Evolutionary conservation across 2,329 filamentous ascomycete species (phyloP).

Genomic region (Colletotrichum tropicale): DNA sequence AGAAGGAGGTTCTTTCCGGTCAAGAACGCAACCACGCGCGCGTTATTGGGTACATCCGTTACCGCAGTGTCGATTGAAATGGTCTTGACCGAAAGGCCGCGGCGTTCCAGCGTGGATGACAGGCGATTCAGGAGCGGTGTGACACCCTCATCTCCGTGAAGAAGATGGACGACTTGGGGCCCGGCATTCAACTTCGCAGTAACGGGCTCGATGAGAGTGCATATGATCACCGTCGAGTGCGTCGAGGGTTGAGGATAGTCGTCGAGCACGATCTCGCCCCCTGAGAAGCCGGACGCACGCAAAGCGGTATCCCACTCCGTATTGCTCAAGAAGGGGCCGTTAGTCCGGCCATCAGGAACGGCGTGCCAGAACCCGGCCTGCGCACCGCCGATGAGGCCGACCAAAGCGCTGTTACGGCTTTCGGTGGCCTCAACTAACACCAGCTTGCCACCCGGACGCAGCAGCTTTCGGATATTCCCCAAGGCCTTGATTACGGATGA

Average conservation of each 20-base stretch:
- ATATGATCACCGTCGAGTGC: not conserved
- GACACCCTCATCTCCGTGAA: not conserved
- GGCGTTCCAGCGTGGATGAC: not conserved
- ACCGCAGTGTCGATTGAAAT: not conserved
- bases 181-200: not conserved
- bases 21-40: not conserved
- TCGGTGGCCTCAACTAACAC: slow-evolving; percentile 30
- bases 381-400: not conserved
- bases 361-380: not conserved
- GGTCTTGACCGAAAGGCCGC: not conserved
- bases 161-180: not conserved
- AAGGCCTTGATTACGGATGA: slow-evolving; percentile 26
- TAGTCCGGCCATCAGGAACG: not conserved
- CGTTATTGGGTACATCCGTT: not conserved
- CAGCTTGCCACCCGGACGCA: slow-evolving; percentile 33
- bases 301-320: not conserved
- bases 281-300: not conserved
- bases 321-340: not conserved
- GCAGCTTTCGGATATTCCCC: slow-evolving; percentile 24
- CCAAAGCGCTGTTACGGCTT: not conserved
- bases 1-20: not conserved
- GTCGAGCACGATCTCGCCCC: not conserved
- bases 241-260: not conserved
- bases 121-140: not conserved
- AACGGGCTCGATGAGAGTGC: not conserved